Conservation (phyloP, 805 yeast species). For the Myxozyma neotropica region DNA sequence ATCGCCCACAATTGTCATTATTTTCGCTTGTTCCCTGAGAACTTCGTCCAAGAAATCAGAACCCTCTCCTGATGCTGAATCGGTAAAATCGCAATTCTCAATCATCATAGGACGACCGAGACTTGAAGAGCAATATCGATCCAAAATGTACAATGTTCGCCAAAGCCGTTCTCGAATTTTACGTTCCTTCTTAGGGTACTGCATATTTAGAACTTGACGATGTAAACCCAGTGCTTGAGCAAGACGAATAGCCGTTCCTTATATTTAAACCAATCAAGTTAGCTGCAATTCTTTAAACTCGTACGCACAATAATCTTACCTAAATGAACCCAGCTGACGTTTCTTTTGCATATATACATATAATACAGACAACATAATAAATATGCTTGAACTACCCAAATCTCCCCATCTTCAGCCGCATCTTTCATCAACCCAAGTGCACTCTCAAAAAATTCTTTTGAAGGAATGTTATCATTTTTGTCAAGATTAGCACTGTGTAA, state of each 20-base stretch:
- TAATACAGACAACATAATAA: constrained; percentile 47
- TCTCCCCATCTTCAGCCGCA: constrained; percentile 45
- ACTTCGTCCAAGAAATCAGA: constrained; percentile 15
- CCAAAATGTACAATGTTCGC: constrained; percentile 32
- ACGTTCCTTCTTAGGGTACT: constrained; percentile 29
- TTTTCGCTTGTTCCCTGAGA: constrained; percentile 24
- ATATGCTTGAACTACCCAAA: constrained; percentile 50
- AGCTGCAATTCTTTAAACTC: no score
- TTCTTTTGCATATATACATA: constrained; percentile 46
- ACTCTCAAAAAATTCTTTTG: constrained; percentile 43
- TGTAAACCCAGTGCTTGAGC: constrained; percentile 50
- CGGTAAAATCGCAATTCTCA: constrained; percentile 32
- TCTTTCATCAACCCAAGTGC: constrained; percentile 43
- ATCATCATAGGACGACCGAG: constrained; percentile 34
- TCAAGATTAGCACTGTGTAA: not conserved
- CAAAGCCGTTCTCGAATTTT: constrained; percentile 30
- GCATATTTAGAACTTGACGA: constrained; percentile 36
- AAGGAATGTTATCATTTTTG: constrained; percentile 33
- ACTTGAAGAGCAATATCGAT: constrained; percentile 30
- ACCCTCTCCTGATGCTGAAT: not conserved
- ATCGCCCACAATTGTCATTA: constrained; percentile 34
- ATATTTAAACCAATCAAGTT: no score
- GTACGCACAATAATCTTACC: constrained; percentile 40
- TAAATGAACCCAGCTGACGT: constrained; percentile 51
- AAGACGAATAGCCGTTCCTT: constrained; percentile 45